Evolutionary conservation across 352 stramenopile species (phyloP).

Genomic region (Phytophthora chlamydospora): DNA sequence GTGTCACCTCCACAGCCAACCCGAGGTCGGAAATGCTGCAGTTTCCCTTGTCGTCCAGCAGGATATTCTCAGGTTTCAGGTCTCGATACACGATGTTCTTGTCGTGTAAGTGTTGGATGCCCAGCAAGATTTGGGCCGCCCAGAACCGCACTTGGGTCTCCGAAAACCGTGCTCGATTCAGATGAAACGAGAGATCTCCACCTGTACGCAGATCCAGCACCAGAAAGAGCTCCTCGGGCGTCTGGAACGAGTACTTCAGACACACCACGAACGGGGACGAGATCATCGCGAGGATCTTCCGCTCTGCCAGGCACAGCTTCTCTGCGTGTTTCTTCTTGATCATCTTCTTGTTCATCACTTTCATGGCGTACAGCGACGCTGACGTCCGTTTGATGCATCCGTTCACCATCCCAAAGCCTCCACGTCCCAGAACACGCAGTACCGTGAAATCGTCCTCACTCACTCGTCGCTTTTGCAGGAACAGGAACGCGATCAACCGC

Average conservation of each 20-base stretch:
- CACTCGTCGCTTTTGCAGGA: conserved; percentile 89
- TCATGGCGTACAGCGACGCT: conserved; percentile 84
- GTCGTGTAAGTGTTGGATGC: conserved; percentile 84
- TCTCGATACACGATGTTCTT: conserved; percentile 93
- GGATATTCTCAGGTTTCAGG: conserved; percentile 91
- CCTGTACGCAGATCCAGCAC: conserved; percentile 97
- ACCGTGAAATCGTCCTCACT: conserved; percentile 96
- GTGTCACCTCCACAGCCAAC: conserved; percentile 94
- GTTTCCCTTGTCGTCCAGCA: conserved; percentile 94
- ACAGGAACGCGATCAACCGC: conserved; percentile 91
- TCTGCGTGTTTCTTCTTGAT: conserved; percentile 93
- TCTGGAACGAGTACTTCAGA: conserved; percentile 97
- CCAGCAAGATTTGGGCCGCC: conserved; percentile 78
- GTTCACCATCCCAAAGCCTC: conserved; percentile 97
- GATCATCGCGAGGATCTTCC: conserved; percentile 79
- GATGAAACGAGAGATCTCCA: conserved; percentile 93
- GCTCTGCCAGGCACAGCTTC: conserved; percentile 78
- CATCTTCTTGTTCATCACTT: conserved; percentile 90
- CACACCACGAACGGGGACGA: conserved; percentile 94
- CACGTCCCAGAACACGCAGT: conserved; percentile 94
- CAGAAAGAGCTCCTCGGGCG: conserved; percentile 95
- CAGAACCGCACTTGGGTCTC: conserved; percentile 83
- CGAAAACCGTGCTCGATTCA: conserved; percentile 74
- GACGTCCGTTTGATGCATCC: conserved; percentile 95
- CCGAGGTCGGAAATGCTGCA: conserved; percentile 97